These are phyloP conservation scores for Fusarium illudens DNA, from an alignment of 2,329 filamentous ascomycete genomes.

Conservation along the genomic window DNA sequence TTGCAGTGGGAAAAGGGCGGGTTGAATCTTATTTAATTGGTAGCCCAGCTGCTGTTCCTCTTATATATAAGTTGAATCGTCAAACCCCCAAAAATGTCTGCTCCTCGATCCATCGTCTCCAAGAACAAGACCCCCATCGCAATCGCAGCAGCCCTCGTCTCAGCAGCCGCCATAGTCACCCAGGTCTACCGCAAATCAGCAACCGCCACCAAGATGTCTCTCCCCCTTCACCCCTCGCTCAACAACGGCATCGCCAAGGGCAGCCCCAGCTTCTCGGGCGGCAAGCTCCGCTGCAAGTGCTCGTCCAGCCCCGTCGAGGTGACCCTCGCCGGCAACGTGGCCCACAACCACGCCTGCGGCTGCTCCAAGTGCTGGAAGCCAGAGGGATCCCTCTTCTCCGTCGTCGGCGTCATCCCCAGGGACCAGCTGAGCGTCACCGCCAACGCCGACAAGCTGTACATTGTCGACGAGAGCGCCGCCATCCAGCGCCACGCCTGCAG, in stretches of 20 bases:
- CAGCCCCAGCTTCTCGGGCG: conserved; percentile 62
- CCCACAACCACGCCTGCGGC: conserved; percentile 75
- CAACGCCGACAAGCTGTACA: conserved; percentile 63
- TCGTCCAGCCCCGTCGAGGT: conserved; percentile 63
- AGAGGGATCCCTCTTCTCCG: conserved; percentile 67
- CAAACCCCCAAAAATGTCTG: conserved; percentile 19
- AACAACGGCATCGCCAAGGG: conserved; percentile 69
- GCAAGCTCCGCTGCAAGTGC: conserved; percentile 70
- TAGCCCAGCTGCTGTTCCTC: background rate
- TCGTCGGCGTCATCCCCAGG: conserved; percentile 68
- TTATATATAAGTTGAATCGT: background rate
- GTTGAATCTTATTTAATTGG: conserved; percentile 15
- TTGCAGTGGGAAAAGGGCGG: background rate
- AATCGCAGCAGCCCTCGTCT: conserved; percentile 34
- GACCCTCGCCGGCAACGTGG: conserved; percentile 64
- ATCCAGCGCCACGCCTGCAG: conserved; percentile 70
- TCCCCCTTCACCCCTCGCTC: conserved; percentile 66
- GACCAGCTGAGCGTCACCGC: conserved; percentile 65
- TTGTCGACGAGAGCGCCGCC: conserved; percentile 64
- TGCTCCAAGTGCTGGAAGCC: conserved; percentile 80
- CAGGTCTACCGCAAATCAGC: conserved; percentile 27
- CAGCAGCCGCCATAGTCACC: conserved; percentile 34
- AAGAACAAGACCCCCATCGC: conserved; percentile 32
- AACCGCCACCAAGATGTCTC: conserved; percentile 29
- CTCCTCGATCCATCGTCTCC: conserved; percentile 25